Base-by-base conservation (phyloP, 106 monocot species). In the Acanthochlamys bracteata region DNA sequence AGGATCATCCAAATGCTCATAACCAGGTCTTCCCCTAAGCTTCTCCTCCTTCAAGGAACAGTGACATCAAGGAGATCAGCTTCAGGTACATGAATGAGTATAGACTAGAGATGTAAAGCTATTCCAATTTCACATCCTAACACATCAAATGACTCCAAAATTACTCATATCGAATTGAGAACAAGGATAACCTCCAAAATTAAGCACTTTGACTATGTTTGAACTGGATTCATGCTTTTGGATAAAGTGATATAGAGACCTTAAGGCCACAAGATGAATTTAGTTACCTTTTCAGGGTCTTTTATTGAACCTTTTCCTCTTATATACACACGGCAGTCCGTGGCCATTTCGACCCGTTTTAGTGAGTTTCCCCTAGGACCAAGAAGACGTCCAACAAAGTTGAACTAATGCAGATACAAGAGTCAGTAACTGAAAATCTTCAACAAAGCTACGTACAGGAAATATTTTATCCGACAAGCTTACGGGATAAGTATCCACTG, bases 241-340 rank as follows among this genome's bases (percentile, higher is more conserved):
- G 7, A 13, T 9, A 45, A 13, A 13, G 43, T 45, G 43, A 45
- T 13, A 45, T 9, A 45, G 13, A 9, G 43, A 9, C 13, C 43
- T 13, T 45, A 9, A 45, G 43, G 13, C 10, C 43, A 45, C 43
- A 45, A 45, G 43, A 45, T 49, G 17, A 9, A 12, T 49, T 49
- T 2, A 49, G 10, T 61, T 84, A 94, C 93, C 86, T 74, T 58
- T 52, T 78, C 60, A 66, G 85, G 81, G 77, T 94, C 93, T 69
- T 94, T 94, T 56, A 94, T 94, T 79, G 89, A 89, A 25, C 93
- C 93, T 39, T 77, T 71, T 20, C 93, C 93, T 77, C 93, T 89
- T 25, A 94, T 89, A 7, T 89, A 68, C 46, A 94, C 83, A 75
- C 86, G 89, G 22, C 93, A 89, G 22, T 86, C 89, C 11, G 93